Evolutionary conservation across 2,329 filamentous ascomycete genomes (phyloP).

Genomic region (Truncatella angustata): DNA sequence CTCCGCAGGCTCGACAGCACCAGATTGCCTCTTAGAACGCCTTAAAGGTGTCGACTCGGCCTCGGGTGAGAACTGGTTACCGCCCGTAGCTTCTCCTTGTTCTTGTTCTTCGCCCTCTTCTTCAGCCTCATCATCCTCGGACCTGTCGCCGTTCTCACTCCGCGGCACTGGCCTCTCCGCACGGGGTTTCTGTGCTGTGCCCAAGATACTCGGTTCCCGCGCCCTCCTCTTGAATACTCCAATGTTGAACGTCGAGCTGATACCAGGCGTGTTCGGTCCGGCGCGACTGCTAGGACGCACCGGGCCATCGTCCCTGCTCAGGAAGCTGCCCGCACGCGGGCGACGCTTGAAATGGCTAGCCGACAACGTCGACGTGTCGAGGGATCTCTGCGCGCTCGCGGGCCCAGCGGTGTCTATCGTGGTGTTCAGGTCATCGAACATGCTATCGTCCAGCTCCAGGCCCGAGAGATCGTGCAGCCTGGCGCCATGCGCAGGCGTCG

Average conservation of each 20-base stretch:
- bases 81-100: conserved; percentile 30
- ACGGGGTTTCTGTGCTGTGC: conserved; percentile 45
- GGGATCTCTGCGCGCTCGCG: conserved; percentile 27
- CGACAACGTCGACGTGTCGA: conserved; percentile 29
- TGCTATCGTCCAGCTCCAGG: conserved; percentile 30
- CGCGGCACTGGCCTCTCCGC: conserved; percentile 27
- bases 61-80: conserved; percentile 58
- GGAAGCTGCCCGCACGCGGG: conserved; percentile 31
- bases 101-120: conserved; percentile 41
- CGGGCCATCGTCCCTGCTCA: conserved; percentile 29
- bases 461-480: conserved; percentile 27
- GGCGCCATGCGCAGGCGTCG: conserved; percentile 23
- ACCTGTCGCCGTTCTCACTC: conserved; percentile 27
- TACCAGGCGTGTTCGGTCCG: conserved; percentile 28
- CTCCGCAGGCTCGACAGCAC: conserved; percentile 16
- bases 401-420: conserved; percentile 26
- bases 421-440: conserved; percentile 32
- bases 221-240: conserved; percentile 56
- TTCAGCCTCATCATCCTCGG: conserved; percentile 42
- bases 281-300: conserved; percentile 31
- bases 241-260: conserved; percentile 45
- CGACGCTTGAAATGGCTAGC: conserved; percentile 28
- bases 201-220: conserved; percentile 61
- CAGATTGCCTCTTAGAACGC: conserved; percentile 38
- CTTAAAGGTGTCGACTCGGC: conserved; percentile 68